Conservation (phyloP, 345 rosid genomes). For the Odontarrhena argentea region DNA sequence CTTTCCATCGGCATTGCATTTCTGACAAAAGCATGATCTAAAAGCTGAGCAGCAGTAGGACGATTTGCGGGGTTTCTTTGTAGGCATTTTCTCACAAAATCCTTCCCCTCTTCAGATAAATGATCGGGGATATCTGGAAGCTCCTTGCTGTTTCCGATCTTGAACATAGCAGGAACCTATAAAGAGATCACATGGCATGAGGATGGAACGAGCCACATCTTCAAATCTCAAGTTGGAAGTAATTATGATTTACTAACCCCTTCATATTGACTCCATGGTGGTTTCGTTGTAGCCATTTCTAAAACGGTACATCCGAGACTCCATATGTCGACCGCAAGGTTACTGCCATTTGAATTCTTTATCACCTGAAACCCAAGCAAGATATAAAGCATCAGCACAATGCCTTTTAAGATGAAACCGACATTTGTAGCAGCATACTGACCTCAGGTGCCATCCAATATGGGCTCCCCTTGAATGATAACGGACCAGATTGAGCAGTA, state of each 20-base stretch:
- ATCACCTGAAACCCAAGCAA: constrained; percentile 56
- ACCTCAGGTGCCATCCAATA: constrained; percentile 98
- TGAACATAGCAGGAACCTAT: constrained; percentile 83
- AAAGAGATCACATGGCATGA: constrained; percentile 24
- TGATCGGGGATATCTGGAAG: constrained; percentile 76
- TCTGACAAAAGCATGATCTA: constrained; percentile 69
- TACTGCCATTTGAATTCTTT: constrained; percentile 66
- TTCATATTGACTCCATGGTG: constrained; percentile 88
- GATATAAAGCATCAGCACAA: constrained; percentile 17
- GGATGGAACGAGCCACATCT: neutral
- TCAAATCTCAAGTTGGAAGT: neutral
- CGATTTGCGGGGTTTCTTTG: constrained; percentile 70
- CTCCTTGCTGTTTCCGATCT: constrained; percentile 88
- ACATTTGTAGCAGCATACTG: constrained; percentile 23
- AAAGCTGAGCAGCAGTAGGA: constrained; percentile 64
- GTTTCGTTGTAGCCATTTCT: constrained; percentile 90
- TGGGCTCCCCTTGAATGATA: constrained; percentile 86
- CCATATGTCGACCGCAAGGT: constrained; percentile 88
- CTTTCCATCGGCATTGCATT: constrained; percentile 63
- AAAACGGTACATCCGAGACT: constrained; percentile 87
- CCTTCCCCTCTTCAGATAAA: constrained; percentile 77
- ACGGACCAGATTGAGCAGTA: constrained; percentile 74
- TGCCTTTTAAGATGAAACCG: constrained; percentile 11
- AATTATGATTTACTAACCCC: constrained; percentile 60
- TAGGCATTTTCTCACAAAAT: constrained; percentile 69